Base-by-base conservation (phyloP, 495 filamentous ascomycete genomes). In the Xylaria intraflava region DNA sequence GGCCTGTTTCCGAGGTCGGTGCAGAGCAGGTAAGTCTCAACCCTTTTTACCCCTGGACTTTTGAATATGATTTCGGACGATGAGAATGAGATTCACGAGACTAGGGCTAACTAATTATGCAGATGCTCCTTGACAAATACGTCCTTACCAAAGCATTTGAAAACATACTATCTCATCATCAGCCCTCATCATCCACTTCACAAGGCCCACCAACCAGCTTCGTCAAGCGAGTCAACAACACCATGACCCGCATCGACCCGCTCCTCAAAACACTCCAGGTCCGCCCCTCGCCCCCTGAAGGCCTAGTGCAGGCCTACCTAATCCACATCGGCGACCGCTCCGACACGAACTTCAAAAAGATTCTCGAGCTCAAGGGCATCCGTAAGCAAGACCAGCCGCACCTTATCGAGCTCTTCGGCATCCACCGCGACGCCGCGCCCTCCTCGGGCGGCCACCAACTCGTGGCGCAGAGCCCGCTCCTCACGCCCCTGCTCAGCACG, bases 201-300 rank as follows among this genome's bases (percentile, higher is more conserved):
- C 65, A 69, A 29, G 69, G 74, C 2, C 71, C 84, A 0, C 79
- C 82, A 4, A 67, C 80, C 17, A 76, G 77, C 59, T 96, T 91
- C 72, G 73, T 87, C 59, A 97, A 96, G 71, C 88, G 92, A 45
- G 90, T 96, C 55, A 87, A 87, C 68, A 78, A 79, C 51, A 85
- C 80, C 70, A 91, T 93, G 77, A 80, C 83, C 29, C 90, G 90
- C 59, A 83, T 97, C 55, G 91, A 96, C 69, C 84, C 87, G 0
- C 81, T 98, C 36, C 86, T 97, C 60, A 98, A 98, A 67, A 97
- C 93, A 1, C 82, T 98, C 7, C 93, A 98, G 72, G 94, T 98
- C 19, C 89, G 89, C 14, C 84, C 90, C 20, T 87, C 83, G 10
- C 94, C 93, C 1, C 83, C 90, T 1, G 93, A 98, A 72, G 93